A percentile compares a stretch with the other conserved stretches of the same genome.
Evolutionary conservation across 139 green algal species (phyloP).

Genomic region (Chlamydomonas applanata): DNA sequence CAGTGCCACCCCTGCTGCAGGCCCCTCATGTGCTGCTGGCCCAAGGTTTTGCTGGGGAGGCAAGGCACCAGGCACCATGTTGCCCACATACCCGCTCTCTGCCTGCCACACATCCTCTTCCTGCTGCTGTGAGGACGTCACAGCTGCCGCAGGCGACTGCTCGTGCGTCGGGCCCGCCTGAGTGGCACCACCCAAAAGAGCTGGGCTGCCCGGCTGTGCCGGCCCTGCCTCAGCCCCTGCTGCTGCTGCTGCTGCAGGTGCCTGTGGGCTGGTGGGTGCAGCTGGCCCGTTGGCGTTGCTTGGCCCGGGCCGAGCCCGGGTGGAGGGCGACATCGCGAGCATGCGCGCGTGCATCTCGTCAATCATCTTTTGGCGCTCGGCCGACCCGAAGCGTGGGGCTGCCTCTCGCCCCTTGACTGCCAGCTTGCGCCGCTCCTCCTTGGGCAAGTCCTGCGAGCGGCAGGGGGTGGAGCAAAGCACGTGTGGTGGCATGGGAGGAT

Average conservation of each 20-base stretch:
- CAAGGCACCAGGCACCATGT: not conserved
- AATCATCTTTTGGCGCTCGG: conserved; percentile 73
- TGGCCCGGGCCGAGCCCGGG: not conserved
- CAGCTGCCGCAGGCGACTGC: not conserved
- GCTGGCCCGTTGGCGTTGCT: not conserved
- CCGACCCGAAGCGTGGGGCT: conserved; percentile 64
- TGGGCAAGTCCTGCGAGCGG: conserved; percentile 74
- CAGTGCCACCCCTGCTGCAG: no score
- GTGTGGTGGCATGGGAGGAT: not conserved
- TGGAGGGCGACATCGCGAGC: conserved; percentile 44
- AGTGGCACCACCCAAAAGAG: not conserved
- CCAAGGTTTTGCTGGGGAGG: not conserved
- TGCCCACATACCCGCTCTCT: not conserved
- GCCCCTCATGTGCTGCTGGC: no score
- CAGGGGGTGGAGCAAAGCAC: not conserved
- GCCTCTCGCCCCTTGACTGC: conserved; percentile 57
- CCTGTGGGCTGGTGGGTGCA: not conserved
- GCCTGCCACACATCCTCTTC: no score
- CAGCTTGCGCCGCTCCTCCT: conserved; percentile 73
- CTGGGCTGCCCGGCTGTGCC: not conserved
- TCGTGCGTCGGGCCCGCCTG: not conserved
- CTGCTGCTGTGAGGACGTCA: not conserved
- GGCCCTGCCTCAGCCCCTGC: not conserved
- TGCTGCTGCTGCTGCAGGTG: not conserved
- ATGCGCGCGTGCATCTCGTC: conserved; percentile 74